A percentile compares a stretch with the other conserved stretches of the same genome.
Evolutionary conservation across 768 basidiomycete species (phyloP).

Genomic region (Galerina marginata): DNA sequence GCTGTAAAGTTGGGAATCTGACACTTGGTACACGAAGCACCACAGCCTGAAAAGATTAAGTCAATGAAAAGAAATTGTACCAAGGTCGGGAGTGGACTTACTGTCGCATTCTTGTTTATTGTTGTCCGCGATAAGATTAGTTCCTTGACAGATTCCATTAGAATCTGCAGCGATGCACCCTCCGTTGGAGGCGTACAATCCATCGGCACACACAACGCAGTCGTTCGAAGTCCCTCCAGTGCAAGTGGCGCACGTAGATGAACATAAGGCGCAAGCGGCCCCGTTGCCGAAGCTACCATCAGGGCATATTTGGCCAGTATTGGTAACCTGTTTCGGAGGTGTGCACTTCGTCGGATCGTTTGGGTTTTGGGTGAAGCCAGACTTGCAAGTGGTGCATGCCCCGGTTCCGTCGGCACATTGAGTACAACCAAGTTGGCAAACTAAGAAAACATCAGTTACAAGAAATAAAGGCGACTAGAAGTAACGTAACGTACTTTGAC

Average conservation of each 20-base stretch:
- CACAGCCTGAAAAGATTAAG: slow-evolving; percentile 58
- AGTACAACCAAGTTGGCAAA: slow-evolving; percentile 79
- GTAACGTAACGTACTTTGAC: slow-evolving; percentile 68
- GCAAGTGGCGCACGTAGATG: slow-evolving; percentile 71
- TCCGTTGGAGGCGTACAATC: slow-evolving; percentile 66
- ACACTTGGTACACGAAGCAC: slow-evolving; percentile 78
- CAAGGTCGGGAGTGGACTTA: slow-evolving; percentile 39
- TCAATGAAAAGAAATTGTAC: neutral
- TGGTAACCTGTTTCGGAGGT: slow-evolving; percentile 54
- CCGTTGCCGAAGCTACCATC: slow-evolving; percentile 64
- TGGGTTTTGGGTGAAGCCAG: slow-evolving; percentile 67
- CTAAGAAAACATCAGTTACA: slow-evolving; percentile 44
- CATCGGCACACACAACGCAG: slow-evolving; percentile 70
- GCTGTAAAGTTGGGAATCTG: slow-evolving; percentile 71
- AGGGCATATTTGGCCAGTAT: slow-evolving; percentile 63
- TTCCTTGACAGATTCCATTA: slow-evolving; percentile 74
- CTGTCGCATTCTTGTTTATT: slow-evolving; percentile 81
- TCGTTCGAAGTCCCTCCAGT: slow-evolving; percentile 64
- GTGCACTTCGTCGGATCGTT: slow-evolving; percentile 71
- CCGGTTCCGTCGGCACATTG: slow-evolving; percentile 69
- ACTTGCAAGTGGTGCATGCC: slow-evolving; percentile 70
- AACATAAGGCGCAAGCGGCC: slow-evolving; percentile 60
- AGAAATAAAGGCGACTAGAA: slow-evolving; percentile 38
- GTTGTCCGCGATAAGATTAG: slow-evolving; percentile 75
- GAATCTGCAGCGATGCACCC: slow-evolving; percentile 67